Conservation (phyloP, 2,329 filamentous ascomycete species). For the Paraconiothyrium sp. region DNA sequence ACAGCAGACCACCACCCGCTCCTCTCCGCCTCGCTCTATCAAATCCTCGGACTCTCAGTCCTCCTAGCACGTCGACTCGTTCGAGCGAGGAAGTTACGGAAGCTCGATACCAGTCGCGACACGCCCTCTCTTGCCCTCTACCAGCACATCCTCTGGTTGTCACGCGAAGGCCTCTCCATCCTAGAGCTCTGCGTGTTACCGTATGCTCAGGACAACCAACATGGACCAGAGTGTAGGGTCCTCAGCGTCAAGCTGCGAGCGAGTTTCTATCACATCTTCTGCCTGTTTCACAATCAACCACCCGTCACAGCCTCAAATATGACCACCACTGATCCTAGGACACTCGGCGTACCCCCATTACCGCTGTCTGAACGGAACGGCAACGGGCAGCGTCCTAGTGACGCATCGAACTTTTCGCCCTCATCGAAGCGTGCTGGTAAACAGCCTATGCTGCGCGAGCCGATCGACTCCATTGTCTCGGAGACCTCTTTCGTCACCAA, state of each 20-base stretch:
- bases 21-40: slow-evolving; percentile 84
- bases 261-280: slow-evolving; percentile 96
- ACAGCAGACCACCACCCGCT: slow-evolving; percentile 81
- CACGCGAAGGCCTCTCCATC: slow-evolving; percentile 87
- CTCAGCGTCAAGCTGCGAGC: slow-evolving; percentile 91
- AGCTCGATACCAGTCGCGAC: slow-evolving; percentile 79
- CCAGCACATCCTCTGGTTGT: slow-evolving; percentile 93
- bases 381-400: slow-evolving; percentile 39
- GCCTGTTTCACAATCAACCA: slow-evolving; percentile 93
- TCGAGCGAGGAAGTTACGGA: slow-evolving; percentile 82
- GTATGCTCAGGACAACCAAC: slow-evolving; percentile 72
- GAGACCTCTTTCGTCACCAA: slow-evolving; percentile 63
- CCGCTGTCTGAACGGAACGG: slow-evolving; percentile 34
- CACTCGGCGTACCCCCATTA: slow-evolving; percentile 34
- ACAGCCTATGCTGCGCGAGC: slow-evolving; percentile 56
- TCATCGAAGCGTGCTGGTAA: slow-evolving; percentile 46
- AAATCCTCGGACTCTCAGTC: slow-evolving; percentile 88
- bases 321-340: slow-evolving; percentile 41
- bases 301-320: slow-evolving; percentile 62
- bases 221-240: slow-evolving; percentile 83
- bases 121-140: slow-evolving; percentile 85
- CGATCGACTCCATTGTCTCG: slow-evolving; percentile 59
- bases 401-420: slow-evolving; percentile 38
- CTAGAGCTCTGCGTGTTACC: slow-evolving; percentile 87
- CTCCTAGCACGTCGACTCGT: slow-evolving; percentile 86